phyloP scores from a whole-genome alignment of 352 stramenopile species.

The Globisporangium carolinianum region DNA sequence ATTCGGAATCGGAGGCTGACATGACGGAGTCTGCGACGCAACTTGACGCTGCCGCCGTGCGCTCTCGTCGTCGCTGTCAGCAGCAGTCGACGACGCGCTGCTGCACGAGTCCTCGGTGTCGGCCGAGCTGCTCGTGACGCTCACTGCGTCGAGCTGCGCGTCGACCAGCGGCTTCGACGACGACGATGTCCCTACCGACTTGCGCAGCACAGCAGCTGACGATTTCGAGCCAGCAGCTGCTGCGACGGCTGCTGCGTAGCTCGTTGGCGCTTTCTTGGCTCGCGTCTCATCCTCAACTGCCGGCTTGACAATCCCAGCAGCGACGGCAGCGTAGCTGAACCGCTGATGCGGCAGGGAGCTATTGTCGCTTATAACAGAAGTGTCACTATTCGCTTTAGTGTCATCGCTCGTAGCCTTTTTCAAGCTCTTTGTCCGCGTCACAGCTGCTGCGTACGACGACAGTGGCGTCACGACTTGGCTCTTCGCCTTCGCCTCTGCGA shows the following conservation, averaged over 20 bases:
- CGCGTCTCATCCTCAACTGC: slow-evolving; percentile 8
- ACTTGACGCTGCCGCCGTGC: slow-evolving; percentile 4
- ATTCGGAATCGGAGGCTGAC: not conserved
- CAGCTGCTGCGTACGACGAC: slow-evolving; percentile 60
- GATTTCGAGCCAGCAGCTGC: slow-evolving; percentile 17
- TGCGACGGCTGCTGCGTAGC: slow-evolving; percentile 63
- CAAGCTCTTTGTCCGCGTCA: slow-evolving; percentile 21
- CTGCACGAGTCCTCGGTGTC: slow-evolving; percentile 70
- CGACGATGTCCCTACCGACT: not conserved
- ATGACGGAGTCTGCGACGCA: no score
- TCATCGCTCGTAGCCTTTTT: not conserved
- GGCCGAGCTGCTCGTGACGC: slow-evolving; percentile 69
- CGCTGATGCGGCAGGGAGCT: slow-evolving; percentile 16
- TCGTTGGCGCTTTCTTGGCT: slow-evolving; percentile 12
- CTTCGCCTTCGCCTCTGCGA: slow-evolving; percentile 1
- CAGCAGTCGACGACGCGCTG: slow-evolving; percentile 30
- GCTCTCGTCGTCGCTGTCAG: slow-evolving; percentile 51
- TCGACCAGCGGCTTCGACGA: slow-evolving; percentile 10
- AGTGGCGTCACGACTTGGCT: slow-evolving; percentile 11
- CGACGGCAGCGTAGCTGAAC: slow-evolving; percentile 71
- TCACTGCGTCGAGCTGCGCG: slow-evolving; percentile 40
- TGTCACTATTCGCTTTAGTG: not conserved
- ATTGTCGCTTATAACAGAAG: not conserved
- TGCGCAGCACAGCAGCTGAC: not conserved
- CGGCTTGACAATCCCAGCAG: slow-evolving; percentile 51